Conservation (phyloP, 371 early-diverging fungal species). For the Umbelopsis sp. region DNA sequence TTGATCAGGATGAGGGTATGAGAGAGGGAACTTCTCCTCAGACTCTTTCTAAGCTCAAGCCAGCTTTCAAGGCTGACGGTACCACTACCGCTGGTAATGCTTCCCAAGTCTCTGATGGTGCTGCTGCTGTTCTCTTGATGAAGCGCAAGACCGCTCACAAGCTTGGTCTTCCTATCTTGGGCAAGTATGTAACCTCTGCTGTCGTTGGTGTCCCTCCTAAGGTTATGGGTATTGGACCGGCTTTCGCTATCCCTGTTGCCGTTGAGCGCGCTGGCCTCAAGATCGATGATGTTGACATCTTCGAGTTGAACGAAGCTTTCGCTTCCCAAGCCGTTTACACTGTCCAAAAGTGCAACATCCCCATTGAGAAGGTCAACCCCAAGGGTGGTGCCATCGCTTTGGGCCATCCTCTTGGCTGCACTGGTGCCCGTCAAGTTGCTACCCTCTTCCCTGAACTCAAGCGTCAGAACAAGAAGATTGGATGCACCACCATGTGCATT, state of each 20-base stretch:
- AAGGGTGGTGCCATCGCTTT: conserved; percentile 97
- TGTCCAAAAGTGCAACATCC: conserved; percentile 80
- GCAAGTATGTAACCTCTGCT: conserved; percentile 78
- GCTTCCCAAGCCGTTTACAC: conserved; percentile 94
- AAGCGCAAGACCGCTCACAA: conserved; percentile 80
- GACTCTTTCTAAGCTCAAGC: conserved; percentile 74
- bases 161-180: conserved; percentile 78
- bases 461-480: conserved; percentile 76
- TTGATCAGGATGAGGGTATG: conserved; percentile 86
- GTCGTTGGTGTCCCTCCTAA: conserved; percentile 86
- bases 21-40: conserved; percentile 74
- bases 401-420: conserved; percentile 81
- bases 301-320: conserved; percentile 96
- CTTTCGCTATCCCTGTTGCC: conserved; percentile 85
- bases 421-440: conserved; percentile 95
- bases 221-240: conserved; percentile 95
- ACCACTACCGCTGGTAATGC: conserved; percentile 92
- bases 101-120: conserved; percentile 95
- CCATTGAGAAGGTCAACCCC: conserved; percentile 89
- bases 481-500: conserved; percentile 90
- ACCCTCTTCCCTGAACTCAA: conserved; percentile 89
- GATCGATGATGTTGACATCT: conserved; percentile 75
- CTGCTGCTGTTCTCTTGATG: conserved; percentile 91
- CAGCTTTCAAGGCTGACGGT: conserved; percentile 85
- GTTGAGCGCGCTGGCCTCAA: conserved; percentile 73